These are phyloP conservation scores for Sphaerobolus stellatus DNA, from an alignment of 1,284 basidiomycete species.

Conservation along the genomic window DNA sequence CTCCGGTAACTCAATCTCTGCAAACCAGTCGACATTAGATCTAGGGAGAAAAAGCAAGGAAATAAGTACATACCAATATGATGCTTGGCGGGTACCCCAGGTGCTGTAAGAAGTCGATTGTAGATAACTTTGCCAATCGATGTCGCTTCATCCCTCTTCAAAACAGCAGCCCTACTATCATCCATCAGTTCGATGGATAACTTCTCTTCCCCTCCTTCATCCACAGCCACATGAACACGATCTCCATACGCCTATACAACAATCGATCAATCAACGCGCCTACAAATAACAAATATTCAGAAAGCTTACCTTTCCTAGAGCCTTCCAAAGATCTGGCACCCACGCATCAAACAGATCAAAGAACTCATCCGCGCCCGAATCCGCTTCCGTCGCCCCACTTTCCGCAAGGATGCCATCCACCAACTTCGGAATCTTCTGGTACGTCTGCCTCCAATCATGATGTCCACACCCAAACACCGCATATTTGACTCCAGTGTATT, in stretches of 20 bases:
- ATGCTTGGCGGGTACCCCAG: slow-evolving; percentile 40
- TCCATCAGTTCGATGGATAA: slow-evolving; percentile 36
- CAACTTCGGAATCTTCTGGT: slow-evolving; percentile 49
- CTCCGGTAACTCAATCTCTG: slow-evolving; percentile 45
- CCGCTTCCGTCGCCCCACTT: slow-evolving; percentile 45
- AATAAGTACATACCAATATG: slow-evolving; percentile 37
- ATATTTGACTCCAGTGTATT: slow-evolving; percentile 41
- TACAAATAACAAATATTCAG: slow-evolving; percentile 6
- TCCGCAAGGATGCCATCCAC: slow-evolving; percentile 41
- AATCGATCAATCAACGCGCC: not conserved
- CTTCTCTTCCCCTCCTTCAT: slow-evolving; percentile 20
- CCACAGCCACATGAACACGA: slow-evolving; percentile 19
- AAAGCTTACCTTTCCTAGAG: slow-evolving; percentile 32
- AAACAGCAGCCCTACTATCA: slow-evolving; percentile 35
- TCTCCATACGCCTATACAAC: slow-evolving; percentile 12
- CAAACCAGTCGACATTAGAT: not conserved
- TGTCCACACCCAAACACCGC: slow-evolving; percentile 57
- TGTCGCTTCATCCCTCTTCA: slow-evolving; percentile 41
- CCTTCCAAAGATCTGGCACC: slow-evolving; percentile 41
- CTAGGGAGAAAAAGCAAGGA: too few relatives aligned
- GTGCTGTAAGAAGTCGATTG: slow-evolving; percentile 41
- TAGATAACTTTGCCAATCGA: slow-evolving; percentile 39
- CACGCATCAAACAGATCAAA: slow-evolving; percentile 52
- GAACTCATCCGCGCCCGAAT: slow-evolving; percentile 45
- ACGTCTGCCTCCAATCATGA: slow-evolving; percentile 53